A percentile compares a stretch with the other conserved stretches of the same genome.
Evolutionary conservation across 306 rosid species (phyloP).

Genomic region (Trifolium dubium): DNA sequence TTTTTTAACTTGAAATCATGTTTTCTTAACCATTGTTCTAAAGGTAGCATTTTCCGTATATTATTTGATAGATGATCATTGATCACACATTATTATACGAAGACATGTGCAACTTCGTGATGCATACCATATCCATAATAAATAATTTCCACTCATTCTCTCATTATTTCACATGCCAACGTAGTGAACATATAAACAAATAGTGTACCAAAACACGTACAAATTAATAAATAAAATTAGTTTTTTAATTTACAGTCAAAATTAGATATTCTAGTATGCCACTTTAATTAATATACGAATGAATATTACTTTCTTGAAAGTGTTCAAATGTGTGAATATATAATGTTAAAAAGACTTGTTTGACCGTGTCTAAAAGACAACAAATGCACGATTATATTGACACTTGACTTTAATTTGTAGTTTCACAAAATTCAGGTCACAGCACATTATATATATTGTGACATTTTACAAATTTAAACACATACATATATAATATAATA

Average conservation of each 20-base stretch:
- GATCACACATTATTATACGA: constrained; percentile 1
- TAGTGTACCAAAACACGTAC: no score
- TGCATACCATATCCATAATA: neutral
- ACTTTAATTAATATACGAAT: neutral
- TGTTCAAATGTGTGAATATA: neutral
- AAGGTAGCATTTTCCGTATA: no score
- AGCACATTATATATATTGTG: no score
- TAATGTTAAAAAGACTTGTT: neutral
- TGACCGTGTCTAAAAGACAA: neutral
- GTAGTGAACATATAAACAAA: neutral
- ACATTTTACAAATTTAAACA: no score
- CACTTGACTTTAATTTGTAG: no score
- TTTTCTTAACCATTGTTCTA: no score
- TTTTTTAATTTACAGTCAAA: no score
- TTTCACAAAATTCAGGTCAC: no score
- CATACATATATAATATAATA: no score
- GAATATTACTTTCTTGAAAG: neutral
- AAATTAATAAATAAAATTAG: no score
- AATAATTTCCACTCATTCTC: neutral
- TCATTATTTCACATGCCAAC: neutral
- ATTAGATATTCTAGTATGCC: neutral
- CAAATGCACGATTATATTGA: neutral
- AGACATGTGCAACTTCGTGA: constrained; percentile 5
- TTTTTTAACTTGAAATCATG: no score
- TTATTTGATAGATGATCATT: neutral